Base-by-base conservation (phyloP, 1,284 basidiomycete species). In the Ustilago cynodontis region DNA sequence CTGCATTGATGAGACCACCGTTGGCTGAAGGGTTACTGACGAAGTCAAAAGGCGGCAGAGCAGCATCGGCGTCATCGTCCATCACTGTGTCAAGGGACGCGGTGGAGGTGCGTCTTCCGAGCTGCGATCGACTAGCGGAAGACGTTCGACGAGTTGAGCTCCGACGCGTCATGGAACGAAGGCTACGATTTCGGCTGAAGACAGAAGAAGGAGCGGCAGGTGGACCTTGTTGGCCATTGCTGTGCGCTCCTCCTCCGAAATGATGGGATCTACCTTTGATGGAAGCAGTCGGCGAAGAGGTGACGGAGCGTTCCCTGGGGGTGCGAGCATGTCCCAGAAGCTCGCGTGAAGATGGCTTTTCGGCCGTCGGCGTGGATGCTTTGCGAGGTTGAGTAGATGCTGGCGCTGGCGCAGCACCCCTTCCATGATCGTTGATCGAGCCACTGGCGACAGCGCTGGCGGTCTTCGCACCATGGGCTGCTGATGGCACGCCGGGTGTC, bases 1-100 rank as follows among this genome's bases (percentile, higher is more conserved):
- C 81, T 26, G 84, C 84, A 71, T 85, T 85, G 61, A 85, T 70
- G 54, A 85, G 77, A 9, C 84, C 84, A n/a, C 83, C 82, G 57
- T 85, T 85, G 26, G 82, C 82, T 7, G 80, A 75, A 11, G 84
- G 84, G 29, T 85, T 85, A 28, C 82, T 63, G 29, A 75, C 71
- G 37, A 85, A 85, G 20, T 81, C 80, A 45, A 79, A 84, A 6
- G 77, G 72, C 10, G 80, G 79, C 13, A 81, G 31, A 22, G 60
- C 43, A 2, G 56, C 52, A 10, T 47, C 65, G 1, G 54, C 63
- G 26, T 62, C 65, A 35, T 63, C 68, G 37, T 73, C 73, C 26
- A 58, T 58, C 5, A 65, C 65, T 10, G 69, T 77, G n/a, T 79
- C 77, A 37, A 77, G 63, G 13, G 77, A 79, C 11, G 77, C 66